Conservation (phyloP, 495 filamentous ascomycete genomes). For the Penicillium fimorum region DNA sequence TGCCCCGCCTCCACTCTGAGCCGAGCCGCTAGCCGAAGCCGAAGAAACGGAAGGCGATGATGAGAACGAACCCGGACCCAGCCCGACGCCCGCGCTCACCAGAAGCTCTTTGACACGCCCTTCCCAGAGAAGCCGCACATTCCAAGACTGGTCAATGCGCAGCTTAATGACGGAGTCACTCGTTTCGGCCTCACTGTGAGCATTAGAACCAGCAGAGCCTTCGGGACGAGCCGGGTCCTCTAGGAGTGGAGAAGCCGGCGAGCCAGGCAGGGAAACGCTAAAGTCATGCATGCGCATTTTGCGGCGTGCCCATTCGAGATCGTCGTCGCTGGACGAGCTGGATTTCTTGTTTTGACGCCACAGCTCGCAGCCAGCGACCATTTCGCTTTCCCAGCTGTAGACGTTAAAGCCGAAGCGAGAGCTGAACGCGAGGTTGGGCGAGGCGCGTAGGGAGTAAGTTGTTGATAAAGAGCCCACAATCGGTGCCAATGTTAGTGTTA, state of each 20-base stretch:
- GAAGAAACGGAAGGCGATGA: constrained; percentile 30
- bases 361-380: constrained; percentile 85
- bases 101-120: constrained; percentile 88
- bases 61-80: constrained; percentile 55
- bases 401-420: constrained; percentile 95
- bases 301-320: constrained; percentile 44
- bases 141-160: constrained; percentile 78
- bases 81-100: constrained; percentile 79
- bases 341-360: constrained; percentile 62
- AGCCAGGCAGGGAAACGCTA: constrained; percentile 23
- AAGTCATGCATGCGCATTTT: constrained; percentile 40
- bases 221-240: constrained; percentile 27
- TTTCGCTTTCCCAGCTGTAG: constrained; percentile 94
- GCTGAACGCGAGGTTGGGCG: constrained; percentile 75
- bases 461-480: constrained; percentile 88
- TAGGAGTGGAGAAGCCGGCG: constrained; percentile 24
- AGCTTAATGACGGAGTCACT: constrained; percentile 88
- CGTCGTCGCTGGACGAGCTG: constrained; percentile 34
- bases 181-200: constrained; percentile 53
- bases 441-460: constrained; percentile 85
- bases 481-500: constrained; percentile 86
- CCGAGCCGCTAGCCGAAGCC: constrained; percentile 28
- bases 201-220: constrained; percentile 7
- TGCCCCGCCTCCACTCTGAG: constrained; percentile 64
- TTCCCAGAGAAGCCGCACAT: constrained; percentile 87